Evolutionary conservation across 768 basidiomycete species (phyloP), one percentile per base, ranked within the genome.

Genomic region (Suillus variegatus): DNA sequence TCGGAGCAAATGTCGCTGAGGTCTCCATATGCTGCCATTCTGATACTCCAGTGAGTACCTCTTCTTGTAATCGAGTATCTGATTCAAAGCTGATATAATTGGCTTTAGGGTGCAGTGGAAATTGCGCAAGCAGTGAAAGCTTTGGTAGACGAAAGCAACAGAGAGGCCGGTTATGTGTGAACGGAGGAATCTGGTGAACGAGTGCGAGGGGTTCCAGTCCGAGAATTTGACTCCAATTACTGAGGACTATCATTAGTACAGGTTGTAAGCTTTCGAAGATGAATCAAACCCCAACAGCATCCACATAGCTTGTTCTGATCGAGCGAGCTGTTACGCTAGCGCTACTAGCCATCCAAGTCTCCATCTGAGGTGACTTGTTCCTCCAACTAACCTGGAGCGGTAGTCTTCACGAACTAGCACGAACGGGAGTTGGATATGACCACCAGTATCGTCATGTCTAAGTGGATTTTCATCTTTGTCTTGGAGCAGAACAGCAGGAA

Each of bases 11-110:
- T 58, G 70, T 88, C 10, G 63, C 68, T 0, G 84, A 86, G 61
- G 85, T 89, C 0, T 84, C 88, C 5, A 88, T 89, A 25, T 89
- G 87, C 63, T 85, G 85, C 65, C 88, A 89, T 71, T 88, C 86
- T 0, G 87, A 89, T 64, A 88, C 86, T 0, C 86, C 88, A 1
- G 85, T 88, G 46, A 71, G 86, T 71, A 63, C 46, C 61, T 54
- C 25, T 4, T 16, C 54, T 60, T 41, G 16, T 18, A 28, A 58
- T 41, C 18, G 18, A 41, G 9, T 10, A 20, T 10, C 2, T 44
- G 6, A 18, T 35, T 18, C 5, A 25, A n/a, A 43, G 43, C 6
- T 60, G 60, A 67, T 28, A 28, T 25, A 6, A 12, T 32, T 44
- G n/a, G 18, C 36, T 12, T 32, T 61, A 87, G 85, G 86, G 82